Percentiles rank a stretch among this genome's conserved stretches.
Conservation (phyloP, 179 eudicot genomes). For the Spergularia azorica region DNA sequence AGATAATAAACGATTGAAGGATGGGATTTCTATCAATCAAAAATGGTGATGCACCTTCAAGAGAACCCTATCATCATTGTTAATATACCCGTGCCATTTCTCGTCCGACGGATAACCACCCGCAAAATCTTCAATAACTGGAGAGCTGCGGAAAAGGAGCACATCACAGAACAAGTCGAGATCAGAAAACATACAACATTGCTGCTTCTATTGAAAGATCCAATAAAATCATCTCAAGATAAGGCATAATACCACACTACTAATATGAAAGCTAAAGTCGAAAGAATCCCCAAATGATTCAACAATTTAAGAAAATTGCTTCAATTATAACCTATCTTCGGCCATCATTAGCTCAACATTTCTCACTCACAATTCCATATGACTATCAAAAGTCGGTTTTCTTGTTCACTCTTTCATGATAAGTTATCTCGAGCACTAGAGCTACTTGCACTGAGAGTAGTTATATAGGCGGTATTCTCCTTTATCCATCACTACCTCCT, state of each 20-base stretch:
- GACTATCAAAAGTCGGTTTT: background rate
- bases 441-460: too few species aligned
- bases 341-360: background rate
- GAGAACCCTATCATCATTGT: slow-evolving; percentile 86
- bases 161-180: background rate
- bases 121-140: slow-evolving; percentile 62
- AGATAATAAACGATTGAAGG: background rate
- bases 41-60: slow-evolving; percentile 56
- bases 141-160: slow-evolving; percentile 48
- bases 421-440: background rate
- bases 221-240: background rate
- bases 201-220: background rate
- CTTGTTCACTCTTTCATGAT: background rate
- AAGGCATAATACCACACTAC: background rate
- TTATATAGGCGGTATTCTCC: too few species aligned
- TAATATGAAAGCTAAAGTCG: background rate
- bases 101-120: slow-evolving; percentile 94
- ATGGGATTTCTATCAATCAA: background rate
- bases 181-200: too few species aligned
- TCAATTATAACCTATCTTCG: background rate
- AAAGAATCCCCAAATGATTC: background rate
- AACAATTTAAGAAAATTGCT: background rate
- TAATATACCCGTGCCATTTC: slow-evolving; percentile 90
- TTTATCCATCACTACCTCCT: too few species aligned
- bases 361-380: background rate